These are phyloP conservation scores for Dioscorea zingiberensis DNA, from an alignment of 106 monocot genomes.

Conservation along the genomic window DNA sequence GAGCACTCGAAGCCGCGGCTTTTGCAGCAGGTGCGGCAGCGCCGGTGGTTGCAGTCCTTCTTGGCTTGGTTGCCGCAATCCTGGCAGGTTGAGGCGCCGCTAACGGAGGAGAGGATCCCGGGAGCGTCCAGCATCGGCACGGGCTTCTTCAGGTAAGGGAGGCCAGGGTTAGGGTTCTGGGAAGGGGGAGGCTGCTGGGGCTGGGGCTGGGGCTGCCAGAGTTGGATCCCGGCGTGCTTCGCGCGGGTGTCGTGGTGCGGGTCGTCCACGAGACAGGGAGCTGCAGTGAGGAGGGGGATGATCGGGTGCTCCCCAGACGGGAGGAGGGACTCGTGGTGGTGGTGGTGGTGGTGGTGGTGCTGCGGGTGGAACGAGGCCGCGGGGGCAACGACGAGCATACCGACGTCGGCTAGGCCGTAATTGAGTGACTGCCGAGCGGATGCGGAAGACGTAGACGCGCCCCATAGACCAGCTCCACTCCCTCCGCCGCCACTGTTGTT, in stretches of 20 bases:
- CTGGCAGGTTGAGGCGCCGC: slow-evolving; percentile 30
- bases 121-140: slow-evolving; percentile 25
- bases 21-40: slow-evolving; percentile 87
- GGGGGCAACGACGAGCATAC: slow-evolving; percentile 56
- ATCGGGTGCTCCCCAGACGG: slow-evolving; percentile 32
- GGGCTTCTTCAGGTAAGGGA: slow-evolving; percentile 37
- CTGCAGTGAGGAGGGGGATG: slow-evolving; percentile 45
- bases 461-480: not conserved
- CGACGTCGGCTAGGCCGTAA: slow-evolving; percentile 51
- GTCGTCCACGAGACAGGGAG: slow-evolving; percentile 25
- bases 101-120: slow-evolving; percentile 4
- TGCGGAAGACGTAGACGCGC: not conserved
- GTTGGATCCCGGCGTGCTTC: slow-evolving; percentile 14
- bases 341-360: slow-evolving; percentile 30
- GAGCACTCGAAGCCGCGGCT: slow-evolving; percentile 60
- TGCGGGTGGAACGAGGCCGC: slow-evolving; percentile 27
- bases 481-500: slow-evolving; percentile 11
- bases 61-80: slow-evolving; percentile 90
- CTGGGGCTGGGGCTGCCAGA: slow-evolving; percentile 35
- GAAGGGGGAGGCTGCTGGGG: slow-evolving; percentile 1
- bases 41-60: slow-evolving; percentile 62
- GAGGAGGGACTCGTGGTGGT: slow-evolving; percentile 12
- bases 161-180: slow-evolving; percentile 40
- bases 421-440: slow-evolving; percentile 19
- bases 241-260: not conserved